A percentile compares a stretch with the other conserved stretches of the same genome.
These are phyloP conservation scores for Zalerion maritima DNA, from an alignment of 495 filamentous ascomycete species.

Conservation along the genomic window DNA sequence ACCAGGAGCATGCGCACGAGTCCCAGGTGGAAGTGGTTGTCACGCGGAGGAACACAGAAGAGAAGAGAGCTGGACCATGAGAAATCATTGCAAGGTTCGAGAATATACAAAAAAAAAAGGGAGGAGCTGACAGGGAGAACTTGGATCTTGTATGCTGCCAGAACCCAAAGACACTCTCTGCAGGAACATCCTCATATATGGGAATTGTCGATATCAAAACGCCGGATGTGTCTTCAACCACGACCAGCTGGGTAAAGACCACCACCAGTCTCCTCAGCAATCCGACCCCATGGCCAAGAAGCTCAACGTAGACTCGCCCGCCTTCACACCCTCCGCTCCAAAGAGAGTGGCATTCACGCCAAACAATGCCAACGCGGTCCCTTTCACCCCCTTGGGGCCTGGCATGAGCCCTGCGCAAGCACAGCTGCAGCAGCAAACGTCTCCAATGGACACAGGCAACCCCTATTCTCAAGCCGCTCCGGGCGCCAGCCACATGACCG, in stretches of 20 bases:
- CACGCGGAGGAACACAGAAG: too few relatives aligned
- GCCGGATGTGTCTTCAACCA: conserved; percentile 89
- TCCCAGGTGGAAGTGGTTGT: too few relatives aligned
- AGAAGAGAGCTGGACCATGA: too few relatives aligned
- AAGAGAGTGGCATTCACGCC: conserved; percentile 64
- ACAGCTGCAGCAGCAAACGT: conserved; percentile 3
- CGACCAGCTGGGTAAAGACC: conserved; percentile 37
- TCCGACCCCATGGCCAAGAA: conserved; percentile 31
- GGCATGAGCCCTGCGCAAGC: conserved; percentile 17
- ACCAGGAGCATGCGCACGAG: too few relatives aligned
- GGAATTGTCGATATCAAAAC: conserved; percentile 82
- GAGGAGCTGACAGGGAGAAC: too few relatives aligned
- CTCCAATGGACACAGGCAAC: too few relatives aligned
- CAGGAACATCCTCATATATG: conserved; percentile 88
- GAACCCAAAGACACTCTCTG: conserved; percentile 74
- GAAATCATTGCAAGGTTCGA: too few relatives aligned
- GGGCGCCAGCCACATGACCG: too few relatives aligned
- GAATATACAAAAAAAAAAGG: too few relatives aligned
- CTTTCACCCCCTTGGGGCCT: conserved; percentile 60
- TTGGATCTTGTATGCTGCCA: conserved; percentile 9
- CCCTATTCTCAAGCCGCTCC: too few relatives aligned
- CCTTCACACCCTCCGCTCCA: conserved; percentile 61
- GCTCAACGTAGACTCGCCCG: conserved; percentile 90
- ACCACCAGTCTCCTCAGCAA: not conserved
- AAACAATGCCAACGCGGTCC: conserved; percentile 75